These are phyloP conservation scores for Phytophthora quininea DNA, from an alignment of 352 stramenopile genomes.

Conservation along the genomic window DNA sequence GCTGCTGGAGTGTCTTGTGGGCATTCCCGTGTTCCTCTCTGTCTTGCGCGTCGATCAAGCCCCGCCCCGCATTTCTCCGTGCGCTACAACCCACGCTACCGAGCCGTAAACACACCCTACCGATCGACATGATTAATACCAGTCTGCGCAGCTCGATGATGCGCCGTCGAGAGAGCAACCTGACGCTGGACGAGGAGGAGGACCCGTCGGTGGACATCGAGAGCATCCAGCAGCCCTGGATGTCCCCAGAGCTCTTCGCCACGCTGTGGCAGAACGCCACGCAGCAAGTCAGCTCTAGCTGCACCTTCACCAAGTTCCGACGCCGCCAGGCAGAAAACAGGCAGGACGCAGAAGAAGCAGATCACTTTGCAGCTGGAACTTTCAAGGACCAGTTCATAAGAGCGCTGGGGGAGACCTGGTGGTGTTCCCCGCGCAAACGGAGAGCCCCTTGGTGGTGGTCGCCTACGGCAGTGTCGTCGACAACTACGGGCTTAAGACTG, in stretches of 20 bases:
- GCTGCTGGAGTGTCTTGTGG: too few species aligned
- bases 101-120: not conserved
- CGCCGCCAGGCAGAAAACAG: slow-evolving; percentile 1
- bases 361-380: slow-evolving; percentile 6
- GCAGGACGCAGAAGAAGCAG: slow-evolving; percentile 4
- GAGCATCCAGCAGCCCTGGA: slow-evolving; percentile 57
- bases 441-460: slow-evolving; percentile 52
- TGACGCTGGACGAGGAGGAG: slow-evolving; percentile 73
- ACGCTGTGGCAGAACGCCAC: slow-evolving; percentile 68
- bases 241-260: slow-evolving; percentile 68
- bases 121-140: slow-evolving; percentile 20
- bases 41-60: not conserved
- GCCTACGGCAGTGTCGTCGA: slow-evolving; percentile 61
- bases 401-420: slow-evolving; percentile 62
- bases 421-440: slow-evolving; percentile 39
- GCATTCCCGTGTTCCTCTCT: not conserved
- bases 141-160: slow-evolving; percentile 33
- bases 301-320: slow-evolving; percentile 51
- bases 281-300: slow-evolving; percentile 59
- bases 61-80: not conserved
- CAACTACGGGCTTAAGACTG: slow-evolving; percentile 47
- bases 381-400: slow-evolving; percentile 63
- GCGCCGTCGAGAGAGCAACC: slow-evolving; percentile 65
- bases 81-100: not conserved
- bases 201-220: slow-evolving; percentile 42